Evolutionary conservation across 352 stramenopile genomes (phyloP).

Genomic region (Phytophthora chlamydospora): DNA sequence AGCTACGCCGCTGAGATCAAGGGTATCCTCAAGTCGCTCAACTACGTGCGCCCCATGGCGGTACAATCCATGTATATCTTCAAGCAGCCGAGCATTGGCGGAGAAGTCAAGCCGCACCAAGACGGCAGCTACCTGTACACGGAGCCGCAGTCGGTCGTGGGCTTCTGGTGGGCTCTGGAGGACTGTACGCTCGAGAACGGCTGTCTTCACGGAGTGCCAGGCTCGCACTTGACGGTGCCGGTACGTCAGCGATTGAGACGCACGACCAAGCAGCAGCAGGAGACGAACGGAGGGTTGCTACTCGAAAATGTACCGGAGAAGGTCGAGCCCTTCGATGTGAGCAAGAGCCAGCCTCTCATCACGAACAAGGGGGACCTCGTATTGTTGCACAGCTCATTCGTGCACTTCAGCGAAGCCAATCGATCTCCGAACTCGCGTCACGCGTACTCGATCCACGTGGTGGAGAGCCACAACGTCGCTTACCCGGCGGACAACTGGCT

Average conservation of each 20-base stretch:
- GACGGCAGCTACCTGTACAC: conserved; percentile 97
- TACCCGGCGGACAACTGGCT: conserved; percentile 95
- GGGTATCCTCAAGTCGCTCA: conserved; percentile 81
- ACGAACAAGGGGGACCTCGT: conserved; percentile 95
- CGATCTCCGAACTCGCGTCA: conserved; percentile 87
- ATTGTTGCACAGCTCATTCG: conserved; percentile 92
- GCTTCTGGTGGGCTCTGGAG: conserved; percentile 96
- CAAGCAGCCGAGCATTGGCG: conserved; percentile 94
- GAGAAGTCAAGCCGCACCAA: conserved; percentile 95
- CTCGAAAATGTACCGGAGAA: conserved; percentile 66
- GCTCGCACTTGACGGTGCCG: conserved; percentile 86
- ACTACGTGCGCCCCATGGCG: conserved; percentile 88
- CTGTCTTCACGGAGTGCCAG: conserved; percentile 93
- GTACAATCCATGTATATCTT: conserved; percentile 98
- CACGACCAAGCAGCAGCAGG: conserved; percentile 57
- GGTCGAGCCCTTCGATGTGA: conserved; percentile 65
- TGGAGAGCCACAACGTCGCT: conserved; percentile 88
- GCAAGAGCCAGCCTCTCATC: conserved; percentile 59
- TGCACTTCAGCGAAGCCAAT: conserved; percentile 96
- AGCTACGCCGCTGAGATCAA: conserved; percentile 79
- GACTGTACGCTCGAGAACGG: conserved; percentile 95
- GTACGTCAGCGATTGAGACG: conserved; percentile 88
- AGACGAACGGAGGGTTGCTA: conserved; percentile 45
- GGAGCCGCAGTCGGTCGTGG: conserved; percentile 94
- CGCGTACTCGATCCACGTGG: conserved; percentile 96